Evolutionary conservation across 2,329 filamentous ascomycete genomes (phyloP), one percentile per base, ranked within the genome.

Genomic region (Orbilia javanica): DNA sequence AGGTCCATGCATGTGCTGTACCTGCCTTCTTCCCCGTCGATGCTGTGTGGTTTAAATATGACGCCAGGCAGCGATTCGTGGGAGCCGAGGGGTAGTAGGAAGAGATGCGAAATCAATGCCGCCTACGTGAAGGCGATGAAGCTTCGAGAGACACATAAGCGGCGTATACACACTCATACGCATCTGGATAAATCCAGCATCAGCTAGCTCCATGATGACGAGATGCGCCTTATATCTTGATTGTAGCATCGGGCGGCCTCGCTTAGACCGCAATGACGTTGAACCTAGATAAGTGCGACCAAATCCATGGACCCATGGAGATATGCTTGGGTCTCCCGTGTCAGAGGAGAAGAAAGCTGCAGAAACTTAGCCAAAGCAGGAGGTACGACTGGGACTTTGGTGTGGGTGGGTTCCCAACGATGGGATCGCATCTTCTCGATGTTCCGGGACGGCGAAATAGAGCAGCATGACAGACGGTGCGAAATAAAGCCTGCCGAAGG

Each of bases 1-100:
- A 70, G 73, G 73, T 77, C 65, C 34, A 70, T 70, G 66, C 70
- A 69, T 65, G 73, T 77, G 62, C 66, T 66, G 69, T 73, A 73
- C 69, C 69, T 73, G 69, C 69, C 69, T 73, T 73, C 50, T 50
- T 50, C 62, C 69, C 63, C 55, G 55, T 48, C 53, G 36, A 55
- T 34, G 42, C 50, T 52, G 48, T 71, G 44, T 48, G 42, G 39
- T 50, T 60, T 60, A 34, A 34, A 70, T 64, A 70, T 65, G 52
- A 44, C 63, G 63, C 70, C 52, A 74, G 69, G 67, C 36, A 42
- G 50, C 42, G 36, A 50, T 60, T 60, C 34, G 55, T 60, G 18
- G 27, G 22, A 60, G 42, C 55, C 55, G 55, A 39, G 20, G 55
- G 55, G 55, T 13, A 44, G 39, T 36, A 44, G 44, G 52, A 71